phyloP scores from a whole-genome alignment of 768 basidiomycete genomes.

The Amanita molliuscula region DNA sequence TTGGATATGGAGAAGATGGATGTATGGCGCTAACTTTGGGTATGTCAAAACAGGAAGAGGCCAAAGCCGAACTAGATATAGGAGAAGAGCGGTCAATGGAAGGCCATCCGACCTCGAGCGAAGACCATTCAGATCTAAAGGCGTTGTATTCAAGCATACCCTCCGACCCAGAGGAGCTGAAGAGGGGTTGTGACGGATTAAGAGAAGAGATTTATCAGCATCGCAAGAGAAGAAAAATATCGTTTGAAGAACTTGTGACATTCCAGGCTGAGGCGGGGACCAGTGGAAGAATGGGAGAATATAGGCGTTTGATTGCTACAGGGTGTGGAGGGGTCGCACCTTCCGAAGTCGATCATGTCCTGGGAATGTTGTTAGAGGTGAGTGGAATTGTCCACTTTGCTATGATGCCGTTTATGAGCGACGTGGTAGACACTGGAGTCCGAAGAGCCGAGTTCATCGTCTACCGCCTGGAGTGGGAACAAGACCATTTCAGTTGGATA shows the following conservation, averaged over 20 bases:
- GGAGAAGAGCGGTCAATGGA: constrained; percentile 29
- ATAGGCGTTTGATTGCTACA: constrained; percentile 78
- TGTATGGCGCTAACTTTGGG: constrained; percentile 35
- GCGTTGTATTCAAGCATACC: constrained; percentile 49
- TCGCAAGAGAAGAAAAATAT: constrained; percentile 55
- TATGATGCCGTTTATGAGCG: not conserved
- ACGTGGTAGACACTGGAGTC: constrained; percentile 60
- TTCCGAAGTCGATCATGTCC: constrained; percentile 80
- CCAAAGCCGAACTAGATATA: constrained; percentile 23
- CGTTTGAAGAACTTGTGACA: constrained; percentile 67
- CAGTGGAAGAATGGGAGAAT: constrained; percentile 80
- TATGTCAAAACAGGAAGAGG: constrained; percentile 33
- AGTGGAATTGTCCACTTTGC: constrained; percentile 11
- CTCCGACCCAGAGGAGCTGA: constrained; percentile 42
- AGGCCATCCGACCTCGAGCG: constrained; percentile 12
- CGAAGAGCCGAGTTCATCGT: constrained; percentile 64
- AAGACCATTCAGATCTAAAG: constrained; percentile 57
- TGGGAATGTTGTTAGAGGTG: constrained; percentile 81
- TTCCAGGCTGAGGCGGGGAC: constrained; percentile 90
- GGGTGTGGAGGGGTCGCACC: constrained; percentile 83
- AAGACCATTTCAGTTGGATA: constrained; percentile 23
- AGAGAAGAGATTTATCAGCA: constrained; percentile 57
- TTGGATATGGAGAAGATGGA: constrained; percentile 55
- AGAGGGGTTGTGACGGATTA: constrained; percentile 45
- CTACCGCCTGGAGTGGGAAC: constrained; percentile 34